Base-by-base conservation (phyloP, 768 basidiomycete species). In the Chalciporus piperatus region DNA sequence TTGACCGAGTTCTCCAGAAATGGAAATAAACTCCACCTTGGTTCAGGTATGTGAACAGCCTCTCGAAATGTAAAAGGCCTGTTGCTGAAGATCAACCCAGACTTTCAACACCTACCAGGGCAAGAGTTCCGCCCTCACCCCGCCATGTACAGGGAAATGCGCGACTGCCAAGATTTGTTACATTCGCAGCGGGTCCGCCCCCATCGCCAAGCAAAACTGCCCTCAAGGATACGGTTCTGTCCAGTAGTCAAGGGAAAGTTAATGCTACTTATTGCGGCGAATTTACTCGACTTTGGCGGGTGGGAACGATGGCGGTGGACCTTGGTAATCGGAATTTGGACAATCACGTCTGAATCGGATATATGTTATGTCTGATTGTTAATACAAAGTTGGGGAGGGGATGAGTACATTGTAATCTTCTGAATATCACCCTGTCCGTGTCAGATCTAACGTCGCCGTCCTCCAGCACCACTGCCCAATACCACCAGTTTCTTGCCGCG, bases 21-120 rank as follows among this genome's bases (percentile, higher is more conserved):
- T 87, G 84, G 72, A 78, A 59, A 64, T 68, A 10, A 73, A 89
- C 61, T 61, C 77, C 4, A 74, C 76, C 23, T 69, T 89, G 9
- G 77, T 89, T n/a, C 63, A 76, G 56, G 85, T 85, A 57, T 61
- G 77, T 67, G 20, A 9, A 48, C 22, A 37, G 8, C 11, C 39
- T 33, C 4, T 27, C 23, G 32, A 41, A 41, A 45, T 30, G 41
- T 8, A 8, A 14, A 40, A 35, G 19, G 27, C 48, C 10, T n/a
- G 16, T 45, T 40, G 38, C 47, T 56, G 35, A 59, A n/a, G 11
- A 37, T 5, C 47, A 42, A 32, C 55, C 33, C 50, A 87, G 81
- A 75, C 73, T 12, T 90, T 89, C 73, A 86, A 80, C 53, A 79
- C 75, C 0, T 76, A 83, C 57, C 89, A 91, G 66, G 85, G 87